Evolutionary conservation across 192 early-diverging fungal species (phyloP).

Genomic region (Coemansia sp.): DNA sequence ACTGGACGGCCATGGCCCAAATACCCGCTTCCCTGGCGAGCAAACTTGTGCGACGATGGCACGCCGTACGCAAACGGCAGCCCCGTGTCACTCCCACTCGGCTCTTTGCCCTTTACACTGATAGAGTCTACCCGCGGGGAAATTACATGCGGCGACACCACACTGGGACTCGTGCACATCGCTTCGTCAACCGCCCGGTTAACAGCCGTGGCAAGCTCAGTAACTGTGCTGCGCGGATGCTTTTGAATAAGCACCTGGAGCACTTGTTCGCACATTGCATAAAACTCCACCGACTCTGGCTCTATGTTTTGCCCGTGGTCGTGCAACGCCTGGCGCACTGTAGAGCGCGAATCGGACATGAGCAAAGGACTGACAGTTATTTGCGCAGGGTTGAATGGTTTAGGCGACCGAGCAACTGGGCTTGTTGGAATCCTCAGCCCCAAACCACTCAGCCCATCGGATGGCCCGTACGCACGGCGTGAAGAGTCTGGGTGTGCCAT

Average conservation of each 20-base stretch:
- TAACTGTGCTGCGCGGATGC: conserved; percentile 26
- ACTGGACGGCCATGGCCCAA: conserved; percentile 28
- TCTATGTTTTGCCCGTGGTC: conserved; percentile 26
- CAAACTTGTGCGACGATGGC: conserved; percentile 1
- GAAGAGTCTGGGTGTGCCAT: conserved; percentile 10
- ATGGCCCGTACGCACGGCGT: background rate
- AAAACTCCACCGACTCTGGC: conserved; percentile 46
- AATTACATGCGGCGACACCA: background rate
- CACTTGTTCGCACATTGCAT: conserved; percentile 34
- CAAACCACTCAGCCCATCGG: conserved; percentile 1
- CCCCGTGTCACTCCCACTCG: background rate
- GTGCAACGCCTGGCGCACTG: conserved; percentile 16
- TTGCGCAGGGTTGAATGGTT: conserved; percentile 5
- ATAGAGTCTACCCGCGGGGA: background rate
- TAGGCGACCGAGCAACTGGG: background rate
- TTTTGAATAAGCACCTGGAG: conserved; percentile 29
- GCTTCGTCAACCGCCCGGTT: conserved; percentile 29
- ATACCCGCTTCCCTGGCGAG: conserved; percentile 14
- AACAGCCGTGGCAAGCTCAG: conserved; percentile 45
- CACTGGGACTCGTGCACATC: conserved; percentile 4
- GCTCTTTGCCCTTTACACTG: background rate
- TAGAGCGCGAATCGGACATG: conserved; percentile 13
- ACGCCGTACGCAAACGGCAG: background rate
- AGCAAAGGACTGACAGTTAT: conserved; percentile 17
- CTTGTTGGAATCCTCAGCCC: conserved; percentile 8